Evolutionary conservation across 129 eudicot genomes (phyloP).

Genomic region (Chrysanthemum lavandulifolium): DNA sequence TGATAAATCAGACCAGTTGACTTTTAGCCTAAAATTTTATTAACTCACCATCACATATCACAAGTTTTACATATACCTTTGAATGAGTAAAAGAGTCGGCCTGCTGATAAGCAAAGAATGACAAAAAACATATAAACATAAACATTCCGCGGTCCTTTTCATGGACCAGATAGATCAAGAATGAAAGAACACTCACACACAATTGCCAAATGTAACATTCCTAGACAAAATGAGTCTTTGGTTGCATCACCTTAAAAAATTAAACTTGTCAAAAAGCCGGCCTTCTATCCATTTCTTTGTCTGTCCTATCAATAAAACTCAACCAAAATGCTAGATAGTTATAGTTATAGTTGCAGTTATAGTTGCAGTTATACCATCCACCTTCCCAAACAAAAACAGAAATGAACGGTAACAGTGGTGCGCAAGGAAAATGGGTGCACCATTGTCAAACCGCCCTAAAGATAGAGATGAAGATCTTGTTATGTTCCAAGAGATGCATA

Average conservation of each 20-base stretch:
- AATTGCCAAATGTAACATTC: conserved; percentile 31
- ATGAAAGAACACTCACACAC: not conserved
- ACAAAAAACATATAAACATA: not conserved
- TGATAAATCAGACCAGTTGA: too few species aligned
- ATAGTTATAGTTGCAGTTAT: not conserved
- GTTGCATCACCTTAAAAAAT: conserved; percentile 32
- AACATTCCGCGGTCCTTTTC: not conserved
- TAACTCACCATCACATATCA: too few species aligned
- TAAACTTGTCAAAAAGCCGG: conserved; percentile 30
- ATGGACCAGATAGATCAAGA: not conserved
- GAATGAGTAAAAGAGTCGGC: not conserved
- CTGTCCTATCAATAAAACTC: not conserved
- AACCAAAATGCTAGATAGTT: conserved; percentile 2
- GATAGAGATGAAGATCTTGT: conserved; percentile 71
- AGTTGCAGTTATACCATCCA: not conserved
- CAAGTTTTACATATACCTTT: not conserved
- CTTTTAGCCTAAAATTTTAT: too few species aligned
- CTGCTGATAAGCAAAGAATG: conserved; percentile 3
- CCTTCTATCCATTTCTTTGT: conserved; percentile 22
- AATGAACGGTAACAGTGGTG: conserved; percentile 31
- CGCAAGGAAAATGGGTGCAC: conserved; percentile 32
- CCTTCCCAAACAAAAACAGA: not conserved
- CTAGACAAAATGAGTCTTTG: conserved; percentile 30
- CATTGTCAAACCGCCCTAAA: conserved; percentile 32
- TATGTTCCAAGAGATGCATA: conserved; percentile 62